Evolutionary conservation across 768 basidiomycete genomes (phyloP), one percentile per base, ranked within the genome.

Genomic region (Auricularia cornea): DNA sequence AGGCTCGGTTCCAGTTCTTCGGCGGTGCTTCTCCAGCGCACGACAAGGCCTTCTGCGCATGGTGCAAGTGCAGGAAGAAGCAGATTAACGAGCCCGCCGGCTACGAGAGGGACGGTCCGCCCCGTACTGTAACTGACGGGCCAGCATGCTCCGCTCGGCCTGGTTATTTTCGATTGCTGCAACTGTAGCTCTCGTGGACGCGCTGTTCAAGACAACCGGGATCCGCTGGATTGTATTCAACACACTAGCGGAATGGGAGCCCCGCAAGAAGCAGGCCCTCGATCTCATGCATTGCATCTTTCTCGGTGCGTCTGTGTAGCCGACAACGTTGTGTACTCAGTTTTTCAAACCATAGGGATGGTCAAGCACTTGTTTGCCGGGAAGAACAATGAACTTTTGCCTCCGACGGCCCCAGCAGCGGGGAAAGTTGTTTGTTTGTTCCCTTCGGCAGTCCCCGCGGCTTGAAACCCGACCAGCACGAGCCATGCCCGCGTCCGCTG

Each of bases 221-320:
- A 63, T 70, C 33, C 63, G 67, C 12, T 73, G 64, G 63, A 66
- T 69, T 12, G 60, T 64, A 3, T 61, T 75, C 23, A 70, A 75
- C 52, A 12, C 62, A 5, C 63, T 75, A 48, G 65, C 72, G 8
- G 67, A 68, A 20, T 76, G 74, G 74, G 62, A 63, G 3, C 75
- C 74, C 4, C 60, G 65, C 3, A 59, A 40, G 12, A 60, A 70
- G 60, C 69, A 70, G 0, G 66, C 67, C 1, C 66, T 74, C 2
- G 73, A 75, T 61, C 73, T 75, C 63, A 74, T 74, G 73, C 74
- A 74, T 59, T 68, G 69, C 44, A 61, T 74, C 3, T 74, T 70
- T 64, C 66, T 72, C 29, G 71, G 73, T 65, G 52, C n/a, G n/a
- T n/a, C n/a, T n/a, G n/a, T n/a, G n/a, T n/a, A n/a, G n/a, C n/a